phyloP scores from a whole-genome alignment of 768 basidiomycete species.

The Naganishia vaughanmartiniae region DNA sequence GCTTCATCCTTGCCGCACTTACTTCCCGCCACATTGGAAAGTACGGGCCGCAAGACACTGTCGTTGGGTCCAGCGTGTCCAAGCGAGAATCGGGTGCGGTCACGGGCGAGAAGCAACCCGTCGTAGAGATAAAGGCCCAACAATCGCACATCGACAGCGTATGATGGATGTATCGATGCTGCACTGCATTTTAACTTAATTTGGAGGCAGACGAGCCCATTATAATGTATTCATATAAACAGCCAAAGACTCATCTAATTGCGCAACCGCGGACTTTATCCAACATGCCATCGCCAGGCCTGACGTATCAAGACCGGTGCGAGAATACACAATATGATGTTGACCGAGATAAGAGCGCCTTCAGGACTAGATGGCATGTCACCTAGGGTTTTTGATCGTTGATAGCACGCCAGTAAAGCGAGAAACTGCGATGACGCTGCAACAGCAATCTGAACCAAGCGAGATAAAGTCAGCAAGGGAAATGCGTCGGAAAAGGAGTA shows the following conservation, averaged over 20 bases:
- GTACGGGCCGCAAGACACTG: constrained; percentile 26
- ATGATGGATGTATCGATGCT: background rate
- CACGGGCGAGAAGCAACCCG: background rate
- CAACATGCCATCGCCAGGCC: constrained; percentile 20
- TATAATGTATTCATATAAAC: background rate
- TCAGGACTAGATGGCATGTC: constrained; percentile 18
- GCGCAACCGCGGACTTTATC: background rate
- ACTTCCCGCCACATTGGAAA: constrained; percentile 24
- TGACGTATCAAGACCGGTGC: constrained; percentile 12
- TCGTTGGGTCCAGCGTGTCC: constrained; percentile 21
- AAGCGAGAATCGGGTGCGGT: background rate
- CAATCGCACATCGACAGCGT: background rate
- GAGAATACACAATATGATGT: constrained; percentile 6
- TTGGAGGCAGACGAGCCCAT: background rate
- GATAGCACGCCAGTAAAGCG: constrained; percentile 3
- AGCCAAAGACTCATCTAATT: background rate
- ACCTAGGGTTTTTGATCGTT: background rate
- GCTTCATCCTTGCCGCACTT: constrained; percentile 26
- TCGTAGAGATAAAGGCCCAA: background rate
- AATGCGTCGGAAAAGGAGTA: background rate
- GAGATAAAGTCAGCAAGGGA: background rate
- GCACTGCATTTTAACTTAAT: background rate
- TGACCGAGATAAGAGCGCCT: constrained; percentile 12
- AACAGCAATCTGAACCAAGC: background rate
- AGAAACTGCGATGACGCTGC: background rate